Percentiles rank a stretch among this genome's conserved stretches.
Evolutionary conservation across 78 protist species (phyloP).

Genomic region (Polysphondylium violaceum): DNA sequence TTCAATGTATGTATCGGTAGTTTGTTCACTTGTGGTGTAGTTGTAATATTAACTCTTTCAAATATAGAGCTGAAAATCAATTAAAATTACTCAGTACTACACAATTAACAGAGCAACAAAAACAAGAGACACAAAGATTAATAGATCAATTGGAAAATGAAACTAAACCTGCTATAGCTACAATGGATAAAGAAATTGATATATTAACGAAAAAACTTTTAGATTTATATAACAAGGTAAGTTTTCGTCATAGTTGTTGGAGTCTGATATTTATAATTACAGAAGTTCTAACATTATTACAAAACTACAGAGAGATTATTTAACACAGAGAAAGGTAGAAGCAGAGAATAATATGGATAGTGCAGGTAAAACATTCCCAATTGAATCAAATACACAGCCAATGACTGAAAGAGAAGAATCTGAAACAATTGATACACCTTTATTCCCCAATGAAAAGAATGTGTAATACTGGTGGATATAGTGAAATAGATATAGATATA

Average conservation of each 20-base stretch:
- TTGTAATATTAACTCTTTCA: not conserved
- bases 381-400: too few relatives aligned
- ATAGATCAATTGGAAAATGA: not conserved
- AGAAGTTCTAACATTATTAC: too few relatives aligned
- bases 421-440: too few relatives aligned
- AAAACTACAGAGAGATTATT: slow-evolving; percentile 13
- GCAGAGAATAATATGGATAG: too few relatives aligned
- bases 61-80: slow-evolving; percentile 15
- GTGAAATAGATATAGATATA: too few relatives aligned
- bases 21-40: not conserved
- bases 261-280: too few relatives aligned
- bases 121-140: not conserved
- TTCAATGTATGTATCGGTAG: not conserved
- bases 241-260: too few relatives aligned
- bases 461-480: too few relatives aligned
- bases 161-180: not conserved
- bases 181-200: slow-evolving; percentile 14
- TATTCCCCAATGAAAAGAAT: too few relatives aligned
- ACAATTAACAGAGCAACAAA: slow-evolving; percentile 1
- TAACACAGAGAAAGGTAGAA: not conserved
- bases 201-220: not conserved
- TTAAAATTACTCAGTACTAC: not conserved
- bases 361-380: too few relatives aligned
- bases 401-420: too few relatives aligned
- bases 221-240: slow-evolving; percentile 12